phyloP scores from a whole-genome alignment of 1,284 basidiomycete species.

The Sanghuangporus baumii region DNA sequence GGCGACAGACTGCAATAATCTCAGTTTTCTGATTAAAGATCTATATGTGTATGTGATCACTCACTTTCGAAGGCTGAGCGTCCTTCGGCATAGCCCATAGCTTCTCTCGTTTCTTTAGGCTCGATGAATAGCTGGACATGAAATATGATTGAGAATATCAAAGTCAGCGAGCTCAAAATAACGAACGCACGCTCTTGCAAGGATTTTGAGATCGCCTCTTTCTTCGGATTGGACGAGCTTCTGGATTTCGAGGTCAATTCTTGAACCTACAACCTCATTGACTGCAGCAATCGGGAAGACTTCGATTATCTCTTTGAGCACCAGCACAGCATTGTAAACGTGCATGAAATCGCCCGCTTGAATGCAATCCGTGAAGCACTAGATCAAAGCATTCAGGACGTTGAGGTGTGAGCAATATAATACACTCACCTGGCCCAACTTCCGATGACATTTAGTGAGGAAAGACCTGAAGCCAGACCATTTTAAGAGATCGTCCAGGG shows the following conservation, averaged over 20 bases:
- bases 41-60: constrained; percentile 12
- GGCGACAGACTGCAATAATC: neutral
- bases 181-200: constrained; percentile 62
- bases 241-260: constrained; percentile 62
- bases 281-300: constrained; percentile 76
- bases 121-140: constrained; percentile 55
- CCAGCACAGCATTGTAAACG: constrained; percentile 87
- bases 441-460: constrained; percentile 79
- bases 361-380: constrained; percentile 62
- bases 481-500: constrained; percentile 52
- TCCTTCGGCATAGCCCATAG: constrained; percentile 48
- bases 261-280: constrained; percentile 43
- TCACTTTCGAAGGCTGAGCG: constrained; percentile 22
- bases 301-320: constrained; percentile 84
- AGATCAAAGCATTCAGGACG: constrained; percentile 1
- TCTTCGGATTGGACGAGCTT: constrained; percentile 68
- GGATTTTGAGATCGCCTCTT: constrained; percentile 76
- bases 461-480: constrained; percentile 72
- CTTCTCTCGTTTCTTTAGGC: constrained; percentile 62
- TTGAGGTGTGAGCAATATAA: neutral
- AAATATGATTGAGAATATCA: neutral
- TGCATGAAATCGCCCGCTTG: constrained; percentile 88
- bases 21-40: neutral
- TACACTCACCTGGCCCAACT: constrained; percentile 52
- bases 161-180: neutral